phyloP scores from a whole-genome alignment of 352 stramenopile species.

The Phytophthora colocasiae region DNA sequence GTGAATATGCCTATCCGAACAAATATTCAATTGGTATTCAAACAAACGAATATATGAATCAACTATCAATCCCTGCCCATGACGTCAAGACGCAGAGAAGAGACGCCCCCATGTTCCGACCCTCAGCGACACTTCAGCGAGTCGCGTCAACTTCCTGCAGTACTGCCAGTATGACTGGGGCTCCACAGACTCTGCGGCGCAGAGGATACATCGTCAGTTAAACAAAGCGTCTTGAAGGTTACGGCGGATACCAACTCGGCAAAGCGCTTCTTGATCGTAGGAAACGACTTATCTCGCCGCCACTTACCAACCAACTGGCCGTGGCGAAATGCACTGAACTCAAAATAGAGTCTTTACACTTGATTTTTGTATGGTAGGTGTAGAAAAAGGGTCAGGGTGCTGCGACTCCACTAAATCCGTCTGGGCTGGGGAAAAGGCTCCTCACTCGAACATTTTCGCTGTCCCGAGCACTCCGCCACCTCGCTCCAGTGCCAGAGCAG shows the following conservation, averaged over 20 bases:
- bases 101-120: conserved; percentile 10
- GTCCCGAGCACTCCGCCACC: conserved; percentile 24
- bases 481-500: conserved; percentile 28
- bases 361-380: conserved; percentile 10
- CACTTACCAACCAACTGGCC: not conserved
- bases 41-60: too few species aligned
- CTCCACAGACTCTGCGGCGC: not conserved
- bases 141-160: not conserved
- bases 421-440: conserved; percentile 13
- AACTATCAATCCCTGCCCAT: too few species aligned
- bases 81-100: conserved; percentile 14
- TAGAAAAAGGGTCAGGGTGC: conserved; percentile 1
- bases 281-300: conserved; percentile 10
- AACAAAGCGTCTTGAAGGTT: conserved; percentile 3
- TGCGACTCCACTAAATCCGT: conserved; percentile 20
- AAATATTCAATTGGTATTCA: too few species aligned
- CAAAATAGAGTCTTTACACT: not conserved
- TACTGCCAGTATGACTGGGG: not conserved
- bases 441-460: conserved; percentile 37
- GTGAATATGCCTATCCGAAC: too few species aligned
- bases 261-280: conserved; percentile 7
- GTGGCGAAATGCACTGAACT: conserved; percentile 14
- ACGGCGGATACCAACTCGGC: not conserved
- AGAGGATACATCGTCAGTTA: conserved; percentile 1
- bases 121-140: not conserved